Evolutionary conservation across 495 filamentous ascomycete genomes (phyloP), one percentile per base, ranked within the genome.

Genomic region (Mycothermus thermophilus): DNA sequence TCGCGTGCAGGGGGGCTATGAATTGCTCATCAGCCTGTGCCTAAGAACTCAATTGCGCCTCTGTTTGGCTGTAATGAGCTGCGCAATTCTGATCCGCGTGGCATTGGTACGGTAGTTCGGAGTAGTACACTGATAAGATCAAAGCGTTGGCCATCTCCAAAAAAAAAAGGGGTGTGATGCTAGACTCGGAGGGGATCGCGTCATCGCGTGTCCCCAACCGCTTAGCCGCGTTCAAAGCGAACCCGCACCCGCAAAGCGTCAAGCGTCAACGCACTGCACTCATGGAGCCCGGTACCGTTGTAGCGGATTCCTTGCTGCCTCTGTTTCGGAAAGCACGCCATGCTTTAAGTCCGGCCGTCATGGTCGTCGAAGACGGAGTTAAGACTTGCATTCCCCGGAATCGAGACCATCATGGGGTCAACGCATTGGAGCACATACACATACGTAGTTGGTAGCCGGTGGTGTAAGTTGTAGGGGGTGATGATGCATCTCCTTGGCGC

Each of bases 171-270:
- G 30, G 35, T 18, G 37, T 50, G 47, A 37, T 52, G 48, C 26
- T 42, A 52, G 46, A 45, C 46, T 42, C 37, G 42, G 48, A 43
- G 42, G 17, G 17, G 35, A 49, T 49, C 42, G 44, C 43, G 46
- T 34, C 37, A 52, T 52, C 45, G 42, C 32, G 24, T 37, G 12
- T 41, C 13, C n/a, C n/a, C n/a, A n/a, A n/a, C n/a, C 22, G 22
- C 22, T 11, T 11, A 25, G 6, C 6, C 6, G 6, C 22, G 6
- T 25, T 6, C 22, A 25, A 6, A 6, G 22, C n/a, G 19, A 17
- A 5, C 12, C 12, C 10, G 29, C 17, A 11, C 26, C 19, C 8
- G 22, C n/a, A n/a, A n/a, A n/a, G n/a, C n/a, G n/a, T n/a, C n/a
- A n/a, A n/a, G n/a, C n/a, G n/a, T n/a, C n/a, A n/a, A n/a, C n/a